Conservation (phyloP, 139 green algal species). For the Coelastrella sp. region DNA sequence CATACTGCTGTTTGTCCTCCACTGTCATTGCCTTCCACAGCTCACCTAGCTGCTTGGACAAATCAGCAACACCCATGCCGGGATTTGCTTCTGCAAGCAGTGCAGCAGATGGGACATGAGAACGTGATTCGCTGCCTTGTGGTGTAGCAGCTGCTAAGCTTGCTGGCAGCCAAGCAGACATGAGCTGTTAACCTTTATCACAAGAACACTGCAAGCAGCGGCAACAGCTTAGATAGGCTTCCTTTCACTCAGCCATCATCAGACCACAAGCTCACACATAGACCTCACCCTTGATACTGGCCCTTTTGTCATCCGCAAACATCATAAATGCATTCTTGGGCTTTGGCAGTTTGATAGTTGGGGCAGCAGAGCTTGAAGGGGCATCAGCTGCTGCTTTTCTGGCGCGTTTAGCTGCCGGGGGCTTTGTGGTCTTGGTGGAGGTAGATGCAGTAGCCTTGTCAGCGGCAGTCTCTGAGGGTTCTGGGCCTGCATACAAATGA, state of each 20-base stretch:
- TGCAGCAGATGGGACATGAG: no score
- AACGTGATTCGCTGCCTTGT: no score
- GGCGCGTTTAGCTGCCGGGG: background rate
- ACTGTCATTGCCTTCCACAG: slow-evolving; percentile 27
- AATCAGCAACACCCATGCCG: background rate
- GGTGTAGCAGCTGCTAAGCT: no score
- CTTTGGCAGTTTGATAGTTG: slow-evolving; percentile 14
- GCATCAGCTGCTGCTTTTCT: background rate
- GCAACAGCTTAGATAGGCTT: no score
- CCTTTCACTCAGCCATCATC: no score
- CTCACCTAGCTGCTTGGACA: slow-evolving; percentile 18
- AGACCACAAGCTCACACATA: no score
- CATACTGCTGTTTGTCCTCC: slow-evolving; percentile 26
- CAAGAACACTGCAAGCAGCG: no score
- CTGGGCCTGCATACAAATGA: background rate
- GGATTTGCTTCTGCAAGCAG: slow-evolving; percentile 40
- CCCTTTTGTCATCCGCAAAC: slow-evolving; percentile 16
- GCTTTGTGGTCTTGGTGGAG: background rate
- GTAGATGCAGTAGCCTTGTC: background rate
- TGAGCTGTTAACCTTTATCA: background rate
- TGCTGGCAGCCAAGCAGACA: no score
- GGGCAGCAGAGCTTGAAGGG: background rate
- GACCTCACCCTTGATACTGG: slow-evolving; percentile 17
- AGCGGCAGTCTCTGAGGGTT: no score
- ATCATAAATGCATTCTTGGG: slow-evolving; percentile 39